Evolutionary conservation across 306 rosid species (phyloP).

Genomic region (Gastrolobium bilobum): DNA sequence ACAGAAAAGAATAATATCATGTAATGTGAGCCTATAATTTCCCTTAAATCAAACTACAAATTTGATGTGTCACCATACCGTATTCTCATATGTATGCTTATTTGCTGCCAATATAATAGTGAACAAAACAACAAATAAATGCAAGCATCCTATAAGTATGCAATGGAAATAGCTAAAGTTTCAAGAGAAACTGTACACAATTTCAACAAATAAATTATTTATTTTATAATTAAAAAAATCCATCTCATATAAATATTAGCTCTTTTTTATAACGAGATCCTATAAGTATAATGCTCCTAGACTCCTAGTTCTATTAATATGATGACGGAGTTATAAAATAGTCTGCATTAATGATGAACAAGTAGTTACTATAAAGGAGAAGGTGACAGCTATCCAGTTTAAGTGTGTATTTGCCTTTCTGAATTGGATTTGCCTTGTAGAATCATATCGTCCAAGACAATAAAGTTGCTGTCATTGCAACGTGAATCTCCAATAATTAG

Average conservation of each 20-base stretch:
- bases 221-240: too few species aligned
- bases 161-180: too few species aligned
- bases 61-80: background rate
- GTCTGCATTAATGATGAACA: background rate
- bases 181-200: too few species aligned
- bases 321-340: slow-evolving; percentile 18
- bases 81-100: background rate
- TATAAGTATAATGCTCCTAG: background rate
- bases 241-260: too few species aligned
- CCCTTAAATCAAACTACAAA: background rate
- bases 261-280: too few species aligned
- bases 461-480: slow-evolving; percentile 42
- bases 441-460: slow-evolving; percentile 41
- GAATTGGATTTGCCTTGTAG: background rate
- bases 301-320: background rate
- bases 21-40: too few species aligned
- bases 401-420: slow-evolving; percentile 1
- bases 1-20: too few species aligned
- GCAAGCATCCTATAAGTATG: background rate
- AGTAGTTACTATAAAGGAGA: slow-evolving; percentile 4
- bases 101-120: background rate
- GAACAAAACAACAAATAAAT: slow-evolving; percentile 2
- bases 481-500: slow-evolving; percentile 41
- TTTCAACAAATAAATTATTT: too few species aligned
- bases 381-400: background rate